Conservation (phyloP, 805 yeast genomes). For the Danielia oregonensis region DNA sequence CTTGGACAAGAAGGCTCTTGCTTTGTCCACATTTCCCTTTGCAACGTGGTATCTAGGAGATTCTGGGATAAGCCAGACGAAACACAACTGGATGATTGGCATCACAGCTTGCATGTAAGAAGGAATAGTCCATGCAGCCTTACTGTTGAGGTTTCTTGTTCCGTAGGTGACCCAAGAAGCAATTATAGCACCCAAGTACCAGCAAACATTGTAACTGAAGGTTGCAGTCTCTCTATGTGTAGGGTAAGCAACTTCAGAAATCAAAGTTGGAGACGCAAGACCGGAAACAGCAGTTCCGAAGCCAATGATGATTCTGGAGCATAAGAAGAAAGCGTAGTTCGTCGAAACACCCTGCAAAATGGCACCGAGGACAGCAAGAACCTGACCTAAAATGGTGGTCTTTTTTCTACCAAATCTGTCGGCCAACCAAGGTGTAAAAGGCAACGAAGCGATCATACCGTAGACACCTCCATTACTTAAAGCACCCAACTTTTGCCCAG, state of each 20-base stretch:
- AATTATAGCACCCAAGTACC: constrained; percentile 51
- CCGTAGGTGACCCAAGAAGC: constrained; percentile 53
- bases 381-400: constrained; percentile 25
- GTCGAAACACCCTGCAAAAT: constrained; percentile 34
- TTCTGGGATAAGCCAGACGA: constrained; percentile 38
- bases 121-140: constrained; percentile 52
- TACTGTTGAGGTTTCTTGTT: constrained; percentile 22
- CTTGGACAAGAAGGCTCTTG: constrained; percentile 36
- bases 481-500: constrained; percentile 20
- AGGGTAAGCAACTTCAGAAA: constrained; percentile 51
- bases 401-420: constrained; percentile 43
- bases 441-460: constrained; percentile 34
- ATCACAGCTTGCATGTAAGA: constrained; percentile 47
- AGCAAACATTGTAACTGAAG: constrained; percentile 47
- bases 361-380: constrained; percentile 29
- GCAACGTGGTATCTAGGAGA: constrained; percentile 45
- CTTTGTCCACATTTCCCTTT: constrained; percentile 41
- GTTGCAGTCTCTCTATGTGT: constrained; percentile 25
- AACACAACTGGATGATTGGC: constrained; percentile 38
- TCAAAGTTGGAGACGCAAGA: constrained; percentile 45
- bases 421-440: constrained; percentile 13
- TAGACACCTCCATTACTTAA: constrained; percentile 22
- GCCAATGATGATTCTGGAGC: constrained; percentile 48
- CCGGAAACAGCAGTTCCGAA: constrained; percentile 40
- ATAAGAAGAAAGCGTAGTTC: constrained; percentile 35